These are phyloP conservation scores for Talaromyces islandicus DNA, from an alignment of 2,329 filamentous ascomycete species.

Conservation along the genomic window DNA sequence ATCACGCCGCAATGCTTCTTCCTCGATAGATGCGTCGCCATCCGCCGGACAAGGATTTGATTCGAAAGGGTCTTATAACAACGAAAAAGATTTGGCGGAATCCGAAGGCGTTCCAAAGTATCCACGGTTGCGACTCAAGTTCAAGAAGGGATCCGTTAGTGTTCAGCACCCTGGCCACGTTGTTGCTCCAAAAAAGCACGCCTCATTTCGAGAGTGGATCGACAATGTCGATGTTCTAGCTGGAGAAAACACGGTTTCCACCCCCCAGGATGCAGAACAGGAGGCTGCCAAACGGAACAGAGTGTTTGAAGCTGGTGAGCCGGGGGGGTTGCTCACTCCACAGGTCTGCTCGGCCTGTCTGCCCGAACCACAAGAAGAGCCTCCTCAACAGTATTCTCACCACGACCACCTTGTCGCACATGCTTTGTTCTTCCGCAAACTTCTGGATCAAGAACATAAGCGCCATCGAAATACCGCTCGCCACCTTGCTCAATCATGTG, in stretches of 20 bases:
- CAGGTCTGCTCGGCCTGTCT: slow-evolving; percentile 66
- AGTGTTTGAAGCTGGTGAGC: slow-evolving; percentile 66
- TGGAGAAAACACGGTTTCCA: slow-evolving; percentile 40
- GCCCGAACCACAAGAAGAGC: slow-evolving; percentile 68
- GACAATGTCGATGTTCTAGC: slow-evolving; percentile 43
- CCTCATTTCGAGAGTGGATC: slow-evolving; percentile 62
- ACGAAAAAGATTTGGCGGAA: slow-evolving; percentile 16
- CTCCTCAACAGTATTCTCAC: slow-evolving; percentile 75
- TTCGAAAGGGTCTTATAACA: slow-evolving; percentile 11
- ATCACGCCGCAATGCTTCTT: slow-evolving; percentile 22
- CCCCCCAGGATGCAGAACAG: slow-evolving; percentile 55
- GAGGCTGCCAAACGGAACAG: slow-evolving; percentile 66
- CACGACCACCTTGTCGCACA: slow-evolving; percentile 79
- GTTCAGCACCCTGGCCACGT: slow-evolving; percentile 49
- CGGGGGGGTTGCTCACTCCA: slow-evolving; percentile 68
- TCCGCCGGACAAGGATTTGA: slow-evolving; percentile 10
- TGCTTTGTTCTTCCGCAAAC: slow-evolving; percentile 69
- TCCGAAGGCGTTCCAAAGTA: slow-evolving; percentile 16
- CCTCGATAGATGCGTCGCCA: slow-evolving; percentile 17
- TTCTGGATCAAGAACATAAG: slow-evolving; percentile 73
- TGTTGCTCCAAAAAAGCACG: slow-evolving; percentile 38
- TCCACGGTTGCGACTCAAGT: slow-evolving; percentile 40
- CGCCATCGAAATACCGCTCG: slow-evolving; percentile 73
- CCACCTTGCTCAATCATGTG: slow-evolving; percentile 57
- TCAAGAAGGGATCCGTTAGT: slow-evolving; percentile 46